Percentiles rank a stretch among this genome's conserved stretches.
phyloP scores from a whole-genome alignment of 202 grass and related monocot species.

The Panicum hallii region DNA sequence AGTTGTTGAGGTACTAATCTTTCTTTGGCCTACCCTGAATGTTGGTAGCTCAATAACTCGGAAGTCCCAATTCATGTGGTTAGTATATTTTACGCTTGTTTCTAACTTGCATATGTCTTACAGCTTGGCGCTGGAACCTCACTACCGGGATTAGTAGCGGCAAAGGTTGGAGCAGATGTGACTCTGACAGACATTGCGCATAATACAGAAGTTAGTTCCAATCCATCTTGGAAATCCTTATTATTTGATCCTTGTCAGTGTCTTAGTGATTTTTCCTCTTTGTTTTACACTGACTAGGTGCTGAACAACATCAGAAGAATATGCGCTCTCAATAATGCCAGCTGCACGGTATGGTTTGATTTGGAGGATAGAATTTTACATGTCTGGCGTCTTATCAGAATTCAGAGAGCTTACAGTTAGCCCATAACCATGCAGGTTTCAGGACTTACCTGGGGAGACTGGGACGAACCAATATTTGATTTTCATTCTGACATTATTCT shows the following conservation, averaged over 20 bases:
- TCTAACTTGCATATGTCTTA: constrained; percentile 9
- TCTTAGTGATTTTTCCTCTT: background rate
- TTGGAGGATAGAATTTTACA: background rate
- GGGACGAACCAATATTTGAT: constrained; percentile 67
- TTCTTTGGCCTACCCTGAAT: background rate
- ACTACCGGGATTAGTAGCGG: constrained; percentile 81
- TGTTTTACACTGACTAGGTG: constrained; percentile 56
- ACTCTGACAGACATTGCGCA: constrained; percentile 75
- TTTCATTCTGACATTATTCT: constrained; percentile 81
- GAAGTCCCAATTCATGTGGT: background rate
- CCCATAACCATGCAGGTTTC: constrained; percentile 54
- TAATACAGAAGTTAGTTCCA: constrained; percentile 55
- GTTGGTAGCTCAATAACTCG: background rate
- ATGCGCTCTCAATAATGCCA: constrained; percentile 62
- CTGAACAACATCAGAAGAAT: constrained; percentile 75
- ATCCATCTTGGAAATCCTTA: background rate
- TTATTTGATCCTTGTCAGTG: background rate
- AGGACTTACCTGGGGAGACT: constrained; percentile 86
- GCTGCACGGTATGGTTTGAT: constrained; percentile 62
- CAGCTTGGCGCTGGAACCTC: constrained; percentile 94
- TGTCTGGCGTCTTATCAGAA: background rate
- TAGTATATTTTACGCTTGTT: background rate
- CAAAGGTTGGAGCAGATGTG: constrained; percentile 78
- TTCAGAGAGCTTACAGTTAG: background rate
- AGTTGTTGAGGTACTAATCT: constrained; percentile 68